Evolutionary conservation across 805 yeast species (phyloP), one percentile per base, ranked within the genome.

Genomic region (Starmerella roubikii): DNA sequence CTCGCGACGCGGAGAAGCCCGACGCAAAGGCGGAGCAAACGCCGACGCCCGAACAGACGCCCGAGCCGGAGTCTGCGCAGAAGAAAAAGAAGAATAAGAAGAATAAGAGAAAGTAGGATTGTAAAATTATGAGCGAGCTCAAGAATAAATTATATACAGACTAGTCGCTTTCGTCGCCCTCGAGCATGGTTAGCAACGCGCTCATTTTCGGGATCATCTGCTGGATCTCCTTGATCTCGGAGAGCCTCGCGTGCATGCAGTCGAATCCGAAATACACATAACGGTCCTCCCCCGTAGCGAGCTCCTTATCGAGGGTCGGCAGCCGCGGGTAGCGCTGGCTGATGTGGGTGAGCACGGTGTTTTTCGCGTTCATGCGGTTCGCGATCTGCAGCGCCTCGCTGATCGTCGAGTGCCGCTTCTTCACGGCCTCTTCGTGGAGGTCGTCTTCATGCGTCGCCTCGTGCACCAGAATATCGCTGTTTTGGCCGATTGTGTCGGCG

Each of bases 361-460:
- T 72, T 23, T 67, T 64, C 19, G 86, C 84, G 18, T 68, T 60
- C 97, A 91, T 88, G 27, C 63, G 57, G 39, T 69, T 64, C 1
- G 82, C 74, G 2, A 85, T 75, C 13, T 62, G 64, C 22, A 86
- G 66, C 0, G 97, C 97, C 54, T 88, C 97, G 17, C 79, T 71
- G 40, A 85, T 72, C 0, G 99, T 91, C 12, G 93, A 76, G 55
- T 91, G 99, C 44, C 74, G 72, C 55, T 91, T 91, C 25, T 70
- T 67, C 21, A 71, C 58, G 0, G 98, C 98, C 56, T 85, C 96
- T 38, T 71, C 75, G 6, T 67, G 61, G 34, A 84, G 64, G 24
- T 71, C 81, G 56, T 84, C 82, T 41, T 83, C 95, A 45, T 91
- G 69, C 0, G 98, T 83, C 0, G 96, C 86, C 57, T 91, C 99